These are phyloP conservation scores for Parmelia sp. DNA, from an alignment of 495 filamentous ascomycete genomes.

Conservation along the genomic window DNA sequence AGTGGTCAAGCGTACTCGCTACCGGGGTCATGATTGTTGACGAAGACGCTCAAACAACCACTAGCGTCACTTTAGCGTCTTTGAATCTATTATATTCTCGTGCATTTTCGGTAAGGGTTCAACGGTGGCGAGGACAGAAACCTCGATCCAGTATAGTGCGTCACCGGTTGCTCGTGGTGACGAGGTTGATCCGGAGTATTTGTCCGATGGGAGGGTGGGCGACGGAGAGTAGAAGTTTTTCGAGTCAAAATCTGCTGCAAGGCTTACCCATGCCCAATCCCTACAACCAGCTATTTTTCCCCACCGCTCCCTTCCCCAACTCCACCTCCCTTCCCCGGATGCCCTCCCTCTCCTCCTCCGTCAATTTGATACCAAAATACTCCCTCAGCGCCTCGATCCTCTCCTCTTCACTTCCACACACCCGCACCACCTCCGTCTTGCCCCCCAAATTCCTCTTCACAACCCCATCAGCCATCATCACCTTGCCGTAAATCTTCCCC, in stretches of 20 bases:
- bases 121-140: background rate
- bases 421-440: slow-evolving; percentile 44
- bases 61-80: background rate
- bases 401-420: slow-evolving; percentile 45
- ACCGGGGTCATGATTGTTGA: background rate
- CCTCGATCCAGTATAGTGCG: background rate
- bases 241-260: no score
- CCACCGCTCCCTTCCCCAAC: slow-evolving; percentile 25
- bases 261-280: no score
- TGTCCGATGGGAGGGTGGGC: background rate
- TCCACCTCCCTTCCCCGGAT: slow-evolving; percentile 43
- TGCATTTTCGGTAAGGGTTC: background rate
- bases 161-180: background rate
- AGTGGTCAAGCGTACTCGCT: background rate
- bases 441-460: slow-evolving; percentile 56
- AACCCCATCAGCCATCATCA: slow-evolving; percentile 50
- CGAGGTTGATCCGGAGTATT: background rate
- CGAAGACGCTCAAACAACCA: background rate
- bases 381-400: slow-evolving; percentile 41
- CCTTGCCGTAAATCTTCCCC: slow-evolving; percentile 38
- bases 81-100: background rate
- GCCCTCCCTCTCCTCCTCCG: slow-evolving; percentile 39
- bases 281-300: background rate
- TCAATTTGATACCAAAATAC: slow-evolving; percentile 44
- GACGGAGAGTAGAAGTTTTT: background rate